Evolutionary conservation across 2,329 filamentous ascomycete genomes (phyloP).

Genomic region (Alternaria gansuensis): DNA sequence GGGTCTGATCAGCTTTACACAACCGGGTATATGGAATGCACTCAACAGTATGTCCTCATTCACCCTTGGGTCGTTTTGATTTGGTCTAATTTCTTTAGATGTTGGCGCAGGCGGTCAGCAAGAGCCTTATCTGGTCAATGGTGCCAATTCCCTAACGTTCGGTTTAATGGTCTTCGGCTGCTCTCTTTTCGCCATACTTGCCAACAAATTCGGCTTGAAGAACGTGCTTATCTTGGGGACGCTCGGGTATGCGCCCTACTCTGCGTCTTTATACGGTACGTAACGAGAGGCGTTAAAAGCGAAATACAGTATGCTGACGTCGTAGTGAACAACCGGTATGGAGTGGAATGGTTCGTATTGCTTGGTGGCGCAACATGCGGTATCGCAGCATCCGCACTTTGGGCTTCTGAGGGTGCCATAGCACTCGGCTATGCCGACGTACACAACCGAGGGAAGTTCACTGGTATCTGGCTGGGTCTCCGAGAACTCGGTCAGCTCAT

Average conservation of each 20-base stretch:
- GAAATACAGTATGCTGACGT: background rate
- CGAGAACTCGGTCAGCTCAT: conserved; percentile 64
- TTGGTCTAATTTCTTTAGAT: conserved; percentile 13
- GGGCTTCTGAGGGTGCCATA: conserved; percentile 55
- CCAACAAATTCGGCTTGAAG: conserved; percentile 51
- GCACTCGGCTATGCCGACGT: conserved; percentile 58
- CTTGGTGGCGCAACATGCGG: conserved; percentile 48
- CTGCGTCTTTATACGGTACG: conserved; percentile 28
- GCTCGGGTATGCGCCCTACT: conserved; percentile 45
- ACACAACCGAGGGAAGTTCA: conserved; percentile 58
- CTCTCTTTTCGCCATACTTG: conserved; percentile 36
- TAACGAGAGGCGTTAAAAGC: background rate
- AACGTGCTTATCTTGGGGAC: conserved; percentile 44
- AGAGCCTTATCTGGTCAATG: conserved; percentile 54
- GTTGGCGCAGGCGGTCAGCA: conserved; percentile 43
- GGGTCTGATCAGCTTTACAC: conserved; percentile 57
- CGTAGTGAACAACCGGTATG: conserved; percentile 45
- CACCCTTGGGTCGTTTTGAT: background rate
- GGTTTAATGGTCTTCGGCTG: conserved; percentile 56
- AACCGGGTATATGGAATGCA: conserved; percentile 61
- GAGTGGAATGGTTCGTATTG: conserved; percentile 48
- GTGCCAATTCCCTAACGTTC: conserved; percentile 56
- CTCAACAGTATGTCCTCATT: conserved; percentile 46
- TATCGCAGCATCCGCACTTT: conserved; percentile 52
- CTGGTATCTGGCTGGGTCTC: conserved; percentile 64